Evolutionary conservation across 2,329 filamentous ascomycete species (phyloP), one percentile per base, ranked within the genome.

Genomic region (Apiospora sp.): DNA sequence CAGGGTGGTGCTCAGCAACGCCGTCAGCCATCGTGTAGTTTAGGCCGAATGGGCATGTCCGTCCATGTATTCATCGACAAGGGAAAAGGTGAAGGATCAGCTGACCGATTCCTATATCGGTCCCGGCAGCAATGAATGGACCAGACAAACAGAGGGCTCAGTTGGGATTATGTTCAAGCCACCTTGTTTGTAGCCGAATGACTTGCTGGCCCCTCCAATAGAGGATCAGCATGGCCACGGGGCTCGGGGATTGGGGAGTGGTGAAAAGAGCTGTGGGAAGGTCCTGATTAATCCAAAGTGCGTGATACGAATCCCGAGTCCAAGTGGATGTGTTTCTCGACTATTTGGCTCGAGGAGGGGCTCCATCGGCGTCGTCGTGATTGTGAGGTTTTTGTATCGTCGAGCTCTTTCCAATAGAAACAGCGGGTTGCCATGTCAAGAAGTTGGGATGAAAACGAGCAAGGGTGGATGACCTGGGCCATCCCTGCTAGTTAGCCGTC

Each of bases 401-500:
- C 75, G 74, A 73, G 73, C 73, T 74, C 73, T 71, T 75, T 76
- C 79, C 77, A 81, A 81, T 81, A 76, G 77, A 72, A 78, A 75
- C 72, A 73, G 73, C 75, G 75, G 76, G 75, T 72, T 75, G 72
- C 68, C 75, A 76, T 75, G 75, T 78, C 75, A 75, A 77, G 75
- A 75, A 74, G 75, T 73, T 70, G 73, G 72, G 73, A 76, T 76
- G 76, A 75, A 75, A 77, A 71, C 75, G 74, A 76, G 76, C 58
- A 41, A 64, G 58, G 58, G 34, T 64, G 30, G 10, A n/a, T 14
- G 58, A 64, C 58, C 58, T 64, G 30, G 58, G 58, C 22, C n/a
- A 64, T 41, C 58, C 58, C 58, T 64, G 58, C 58, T 37, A 64
- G 30, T 34, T 64, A 64, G 58, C 58, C 58, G 58, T 64, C 58